phyloP scores from a whole-genome alignment of 495 filamentous ascomycete genomes.

The Cercophora newfieldiana region DNA sequence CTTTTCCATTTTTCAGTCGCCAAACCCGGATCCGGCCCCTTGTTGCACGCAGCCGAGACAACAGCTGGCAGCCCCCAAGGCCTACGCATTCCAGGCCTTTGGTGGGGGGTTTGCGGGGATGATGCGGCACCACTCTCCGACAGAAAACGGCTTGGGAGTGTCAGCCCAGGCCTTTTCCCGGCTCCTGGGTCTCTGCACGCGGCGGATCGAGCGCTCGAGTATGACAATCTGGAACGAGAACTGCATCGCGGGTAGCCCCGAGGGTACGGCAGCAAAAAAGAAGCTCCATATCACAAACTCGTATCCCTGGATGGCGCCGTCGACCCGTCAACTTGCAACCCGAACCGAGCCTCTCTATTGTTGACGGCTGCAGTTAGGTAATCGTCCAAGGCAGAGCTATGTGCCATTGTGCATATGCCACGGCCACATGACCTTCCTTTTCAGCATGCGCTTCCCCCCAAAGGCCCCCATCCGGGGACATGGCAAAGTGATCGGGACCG shows the following conservation, averaged over 20 bases:
- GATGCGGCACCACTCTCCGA: not conserved
- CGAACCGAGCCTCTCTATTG: not conserved
- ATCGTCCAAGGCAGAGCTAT: not conserved
- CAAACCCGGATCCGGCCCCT: not conserved
- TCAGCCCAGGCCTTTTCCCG: not conserved
- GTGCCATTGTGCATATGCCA: not conserved
- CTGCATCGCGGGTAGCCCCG: not conserved
- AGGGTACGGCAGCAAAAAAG: not conserved
- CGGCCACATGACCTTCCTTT: not conserved
- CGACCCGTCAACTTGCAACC: not conserved
- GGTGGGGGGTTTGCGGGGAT: not conserved
- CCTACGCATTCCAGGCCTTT: not conserved
- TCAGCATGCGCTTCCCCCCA: not conserved
- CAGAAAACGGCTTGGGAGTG: not conserved
- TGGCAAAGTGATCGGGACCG: not conserved
- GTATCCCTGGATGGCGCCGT: not conserved
- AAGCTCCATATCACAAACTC: not conserved
- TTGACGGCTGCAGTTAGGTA: not conserved
- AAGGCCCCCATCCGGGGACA: not conserved
- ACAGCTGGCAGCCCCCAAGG: not conserved
- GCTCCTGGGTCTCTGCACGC: not conserved
- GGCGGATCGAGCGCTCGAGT: not conserved
- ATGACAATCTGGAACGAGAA: slow-evolving; percentile 1
- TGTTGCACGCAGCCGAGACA: not conserved
- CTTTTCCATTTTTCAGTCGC: not conserved